Evolutionary conservation across 257 asterid genomes (phyloP).

Genomic region (Capsicum rhomboideum): DNA sequence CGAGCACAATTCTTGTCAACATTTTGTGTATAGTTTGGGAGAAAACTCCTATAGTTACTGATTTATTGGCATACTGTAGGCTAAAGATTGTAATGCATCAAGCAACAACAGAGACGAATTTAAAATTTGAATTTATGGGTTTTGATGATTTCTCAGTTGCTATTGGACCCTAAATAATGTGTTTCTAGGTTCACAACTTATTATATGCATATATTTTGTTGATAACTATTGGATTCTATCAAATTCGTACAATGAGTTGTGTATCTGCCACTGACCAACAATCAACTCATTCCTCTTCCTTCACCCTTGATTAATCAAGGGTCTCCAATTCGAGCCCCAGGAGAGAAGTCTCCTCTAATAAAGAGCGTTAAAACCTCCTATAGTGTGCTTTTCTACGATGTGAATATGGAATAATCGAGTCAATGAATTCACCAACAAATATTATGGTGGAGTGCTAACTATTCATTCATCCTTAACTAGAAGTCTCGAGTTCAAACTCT

Average conservation of each 20-base stretch:
- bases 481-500: no score
- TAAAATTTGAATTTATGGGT: neutral
- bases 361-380: accelerated
- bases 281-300: neutral
- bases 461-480: no score
- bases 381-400: neutral
- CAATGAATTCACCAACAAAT: neutral
- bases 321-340: neutral
- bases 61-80: no score
- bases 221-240: neutral
- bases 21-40: neutral
- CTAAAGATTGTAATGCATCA: neutral
- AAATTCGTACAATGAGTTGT: neutral
- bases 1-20: neutral
- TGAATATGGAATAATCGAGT: neutral
- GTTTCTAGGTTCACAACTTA: neutral
- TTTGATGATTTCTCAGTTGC: neutral
- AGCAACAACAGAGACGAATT: neutral
- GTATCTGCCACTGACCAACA: neutral
- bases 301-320: neutral
- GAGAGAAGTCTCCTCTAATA: neutral
- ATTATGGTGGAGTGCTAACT: no score
- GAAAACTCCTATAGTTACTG: neutral
- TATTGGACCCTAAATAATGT: neutral
- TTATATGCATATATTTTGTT: neutral